Percentiles rank a stretch among this genome's conserved stretches.
Conservation (phyloP, 2,329 filamentous ascomycete genomes). For the Fusarium heterosporum region DNA sequence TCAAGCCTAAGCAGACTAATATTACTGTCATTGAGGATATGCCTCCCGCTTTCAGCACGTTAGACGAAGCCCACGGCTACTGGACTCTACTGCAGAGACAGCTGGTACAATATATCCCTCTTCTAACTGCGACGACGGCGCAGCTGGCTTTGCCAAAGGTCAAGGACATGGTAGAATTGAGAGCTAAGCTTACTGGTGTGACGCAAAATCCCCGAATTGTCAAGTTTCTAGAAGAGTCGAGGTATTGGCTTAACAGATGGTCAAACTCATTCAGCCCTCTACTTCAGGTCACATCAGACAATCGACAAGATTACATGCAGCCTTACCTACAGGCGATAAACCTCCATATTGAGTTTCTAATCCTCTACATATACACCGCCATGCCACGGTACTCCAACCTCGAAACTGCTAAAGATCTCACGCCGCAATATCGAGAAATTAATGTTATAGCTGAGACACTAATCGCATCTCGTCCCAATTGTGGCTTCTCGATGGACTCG, state of each 20-base stretch:
- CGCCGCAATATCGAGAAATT: slow-evolving; percentile 58
- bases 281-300: slow-evolving; percentile 45
- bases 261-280: slow-evolving; percentile 53
- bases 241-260: slow-evolving; percentile 57
- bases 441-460: slow-evolving; percentile 54
- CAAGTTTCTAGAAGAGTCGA: slow-evolving; percentile 52
- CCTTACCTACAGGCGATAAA: slow-evolving; percentile 55
- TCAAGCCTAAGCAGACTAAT: slow-evolving; percentile 48
- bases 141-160: slow-evolving; percentile 49
- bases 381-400: slow-evolving; percentile 55
- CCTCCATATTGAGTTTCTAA: slow-evolving; percentile 58
- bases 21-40: slow-evolving; percentile 51
- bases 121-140: slow-evolving; percentile 50
- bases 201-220: slow-evolving; percentile 47
- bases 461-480: slow-evolving; percentile 51
- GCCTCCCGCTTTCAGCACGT: slow-evolving; percentile 48
- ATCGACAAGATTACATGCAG: slow-evolving; percentile 38
- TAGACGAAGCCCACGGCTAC: slow-evolving; percentile 54
- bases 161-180: slow-evolving; percentile 45
- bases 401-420: slow-evolving; percentile 53
- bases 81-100: slow-evolving; percentile 54
- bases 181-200: slow-evolving; percentile 49
- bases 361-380: slow-evolving; percentile 55
- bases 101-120: slow-evolving; percentile 53
- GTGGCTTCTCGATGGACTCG: slow-evolving; percentile 60